Conservation (phyloP, 768 basidiomycete genomes). For the Termitomyces sp. region DNA sequence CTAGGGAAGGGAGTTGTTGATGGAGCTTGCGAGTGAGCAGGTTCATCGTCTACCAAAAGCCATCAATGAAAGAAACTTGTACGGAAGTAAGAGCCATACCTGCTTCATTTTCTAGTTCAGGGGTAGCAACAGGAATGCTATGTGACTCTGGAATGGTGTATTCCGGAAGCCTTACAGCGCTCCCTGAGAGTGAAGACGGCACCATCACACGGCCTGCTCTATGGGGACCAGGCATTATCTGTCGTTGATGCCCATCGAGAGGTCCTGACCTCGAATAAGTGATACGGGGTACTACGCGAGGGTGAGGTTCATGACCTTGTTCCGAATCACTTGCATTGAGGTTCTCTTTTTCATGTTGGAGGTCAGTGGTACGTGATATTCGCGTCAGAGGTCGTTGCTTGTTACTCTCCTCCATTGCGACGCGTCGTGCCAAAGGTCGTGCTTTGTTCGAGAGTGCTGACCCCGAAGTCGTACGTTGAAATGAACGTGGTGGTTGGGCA, state of each 20-base stretch:
- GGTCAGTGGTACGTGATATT: slow-evolving; percentile 17
- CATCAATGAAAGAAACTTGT: not conserved
- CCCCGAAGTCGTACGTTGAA: slow-evolving; percentile 66
- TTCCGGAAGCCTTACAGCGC: slow-evolving; percentile 7
- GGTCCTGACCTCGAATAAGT: slow-evolving; percentile 25
- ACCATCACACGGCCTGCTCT: slow-evolving; percentile 51
- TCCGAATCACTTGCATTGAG: slow-evolving; percentile 34
- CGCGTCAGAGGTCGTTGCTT: slow-evolving; percentile 14
- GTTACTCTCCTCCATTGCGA: slow-evolving; percentile 36
- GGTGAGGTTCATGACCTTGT: slow-evolving; percentile 27
- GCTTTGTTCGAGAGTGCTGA: slow-evolving; percentile 40
- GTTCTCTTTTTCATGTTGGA: slow-evolving; percentile 49
- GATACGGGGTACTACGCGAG: slow-evolving; percentile 9
- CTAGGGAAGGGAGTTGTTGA: slow-evolving; percentile 20
- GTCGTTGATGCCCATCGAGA: slow-evolving; percentile 29
- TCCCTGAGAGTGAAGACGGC: slow-evolving; percentile 22
- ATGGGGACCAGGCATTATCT: slow-evolving; percentile 40
- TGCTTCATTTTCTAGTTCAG: slow-evolving; percentile 34
- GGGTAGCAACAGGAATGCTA: slow-evolving; percentile 31
- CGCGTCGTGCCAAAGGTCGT: slow-evolving; percentile 34
- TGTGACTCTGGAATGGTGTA: slow-evolving; percentile 22
- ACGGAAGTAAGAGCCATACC: slow-evolving; percentile 21
- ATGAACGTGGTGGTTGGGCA: slow-evolving; percentile 44
- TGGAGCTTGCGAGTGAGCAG: slow-evolving; percentile 2
- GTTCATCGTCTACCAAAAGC: slow-evolving; percentile 17